Base-by-base conservation (phyloP, 2,329 filamentous ascomycete genomes). In the Bipolaris victoriae region DNA sequence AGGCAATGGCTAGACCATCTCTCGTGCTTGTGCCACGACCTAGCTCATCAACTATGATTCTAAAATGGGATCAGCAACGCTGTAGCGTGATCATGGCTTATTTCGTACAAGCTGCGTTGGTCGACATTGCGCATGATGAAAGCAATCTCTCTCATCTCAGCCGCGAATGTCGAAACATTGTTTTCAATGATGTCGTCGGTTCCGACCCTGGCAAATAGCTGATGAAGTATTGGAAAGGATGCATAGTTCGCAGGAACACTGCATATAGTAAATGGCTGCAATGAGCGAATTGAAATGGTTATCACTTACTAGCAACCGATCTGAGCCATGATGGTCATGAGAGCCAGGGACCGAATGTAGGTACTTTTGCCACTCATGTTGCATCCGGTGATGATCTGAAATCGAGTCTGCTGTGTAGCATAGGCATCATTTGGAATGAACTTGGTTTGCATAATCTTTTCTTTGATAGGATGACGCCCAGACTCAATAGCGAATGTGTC, bases 281-380 rank as follows among this genome's bases (percentile, higher is more conserved):
- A 15, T 16, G 5, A 3, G 5, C 39, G 7, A 40, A 26, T 18
- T n/a, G 18, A 31, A 9, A 18, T 0, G 18, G 40, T 40, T 15
- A n/a, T 16, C 10, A 26, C 62, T 18, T 60, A 74, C 73, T 96
- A 98, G 66, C 87, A 90, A 3, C 93, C 94, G 49, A 97, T 88
- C 69, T 99, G 95, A 0, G 92, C 92, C 92, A 99, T 97, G 56
- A 99, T 87, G 43, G 90, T 87, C 70, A 96, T 86, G 31, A 99
- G 80, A 0, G 94, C 91, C 22, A 96, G 82, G 1, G 90, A 89
- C 48, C 92, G 87, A 61, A 98, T 97, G 70, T 97, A 98, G 0
- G 93, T 99, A 62, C 90, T 96, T 75, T 98, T 99, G 0, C 74
- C 95, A 66, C 92, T 96, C 95, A 99, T 99, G 68, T 99, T 99